Evolutionary conservation across 345 rosid species (phyloP).

Genomic region (Angophora floribunda): DNA sequence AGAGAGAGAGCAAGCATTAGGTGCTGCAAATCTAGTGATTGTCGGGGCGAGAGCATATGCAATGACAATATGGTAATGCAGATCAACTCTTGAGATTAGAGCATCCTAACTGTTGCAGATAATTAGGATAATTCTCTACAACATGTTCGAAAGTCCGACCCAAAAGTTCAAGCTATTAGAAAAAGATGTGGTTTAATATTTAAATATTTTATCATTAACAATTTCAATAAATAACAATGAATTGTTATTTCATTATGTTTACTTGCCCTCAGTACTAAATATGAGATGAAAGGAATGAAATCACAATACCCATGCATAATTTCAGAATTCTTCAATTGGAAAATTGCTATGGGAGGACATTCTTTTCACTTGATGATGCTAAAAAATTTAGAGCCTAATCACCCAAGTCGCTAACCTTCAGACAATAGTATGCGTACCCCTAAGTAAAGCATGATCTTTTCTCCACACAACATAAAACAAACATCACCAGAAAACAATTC

Average conservation of each 20-base stretch:
- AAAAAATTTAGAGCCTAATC: neutral
- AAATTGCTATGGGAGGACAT: neutral
- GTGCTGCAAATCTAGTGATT: neutral
- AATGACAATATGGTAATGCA: neutral
- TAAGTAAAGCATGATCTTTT: neutral
- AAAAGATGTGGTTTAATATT: neutral
- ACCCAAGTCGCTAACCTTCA: neutral
- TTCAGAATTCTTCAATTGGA: neutral
- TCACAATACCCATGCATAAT: neutral
- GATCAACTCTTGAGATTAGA: neutral
- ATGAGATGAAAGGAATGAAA: neutral
- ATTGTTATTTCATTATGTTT: neutral
- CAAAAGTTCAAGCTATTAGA: neutral
- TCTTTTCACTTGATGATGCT: neutral
- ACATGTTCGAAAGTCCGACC: neutral
- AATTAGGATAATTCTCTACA: neutral
- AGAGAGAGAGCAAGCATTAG: neutral
- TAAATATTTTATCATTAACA: neutral
- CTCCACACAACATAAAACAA: neutral
- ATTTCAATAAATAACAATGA: neutral
- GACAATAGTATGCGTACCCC: neutral
- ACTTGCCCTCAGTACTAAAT: neutral
- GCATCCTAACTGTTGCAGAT: neutral
- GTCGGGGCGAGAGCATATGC: neutral
- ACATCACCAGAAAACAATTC: neutral